Percentiles rank a stretch among this genome's conserved stretches.
phyloP scores from a whole-genome alignment of 495 filamentous ascomycete genomes.

The Filosporella fistucella region DNA sequence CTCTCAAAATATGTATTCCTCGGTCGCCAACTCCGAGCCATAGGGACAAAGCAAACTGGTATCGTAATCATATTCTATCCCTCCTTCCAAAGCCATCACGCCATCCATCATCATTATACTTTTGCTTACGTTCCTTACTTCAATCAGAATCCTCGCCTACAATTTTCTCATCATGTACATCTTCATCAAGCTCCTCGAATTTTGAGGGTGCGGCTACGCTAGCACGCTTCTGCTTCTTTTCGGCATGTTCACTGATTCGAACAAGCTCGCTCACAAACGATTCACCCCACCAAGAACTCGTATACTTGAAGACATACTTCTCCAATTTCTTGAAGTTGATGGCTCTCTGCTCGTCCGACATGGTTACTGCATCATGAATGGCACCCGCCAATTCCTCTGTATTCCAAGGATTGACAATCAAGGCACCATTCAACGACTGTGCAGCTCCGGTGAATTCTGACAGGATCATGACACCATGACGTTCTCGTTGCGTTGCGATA shows the following conservation, averaged over 20 bases:
- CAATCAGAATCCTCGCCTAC: neutral
- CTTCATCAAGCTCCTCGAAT: neutral
- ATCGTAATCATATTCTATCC: neutral
- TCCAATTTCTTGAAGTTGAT: conserved; percentile 77
- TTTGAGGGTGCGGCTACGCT: neutral
- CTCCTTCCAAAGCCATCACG: neutral
- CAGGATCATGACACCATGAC: conserved; percentile 84
- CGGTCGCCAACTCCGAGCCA: too few species aligned
- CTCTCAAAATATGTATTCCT: too few species aligned
- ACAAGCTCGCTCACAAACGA: conserved; percentile 85
- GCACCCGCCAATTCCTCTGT: conserved; percentile 82
- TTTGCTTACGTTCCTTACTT: neutral
- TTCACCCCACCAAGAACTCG: conserved; percentile 96
- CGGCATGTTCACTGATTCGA: conserved; percentile 55
- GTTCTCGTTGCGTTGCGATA: conserved; percentile 79
- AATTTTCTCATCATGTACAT: neutral
- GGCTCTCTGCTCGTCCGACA: conserved; percentile 77
- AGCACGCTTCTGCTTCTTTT: conserved; percentile 32
- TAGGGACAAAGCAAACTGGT: conserved; percentile 5
- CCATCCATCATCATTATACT: neutral
- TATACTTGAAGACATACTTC: conserved; percentile 85
- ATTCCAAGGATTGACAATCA: conserved; percentile 92
- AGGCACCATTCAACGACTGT: conserved; percentile 76
- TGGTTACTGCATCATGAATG: conserved; percentile 78
- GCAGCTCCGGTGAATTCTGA: conserved; percentile 92